Evolutionary conservation across 2,329 filamentous ascomycete species (phyloP).

Genomic region (Fusarium cicatricum): DNA sequence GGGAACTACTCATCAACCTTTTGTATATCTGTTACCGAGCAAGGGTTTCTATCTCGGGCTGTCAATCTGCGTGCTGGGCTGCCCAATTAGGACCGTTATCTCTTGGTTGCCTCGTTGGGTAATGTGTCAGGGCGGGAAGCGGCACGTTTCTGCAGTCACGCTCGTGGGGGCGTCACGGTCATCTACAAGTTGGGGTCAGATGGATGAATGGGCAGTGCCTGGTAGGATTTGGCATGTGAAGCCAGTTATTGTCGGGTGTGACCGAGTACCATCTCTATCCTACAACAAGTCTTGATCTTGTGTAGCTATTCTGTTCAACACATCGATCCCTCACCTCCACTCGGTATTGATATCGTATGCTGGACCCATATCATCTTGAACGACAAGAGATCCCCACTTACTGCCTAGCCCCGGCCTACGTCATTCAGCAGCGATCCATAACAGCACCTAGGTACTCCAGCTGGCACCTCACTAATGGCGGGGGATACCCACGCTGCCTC

Average conservation of each 20-base stretch:
- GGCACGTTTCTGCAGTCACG: slow-evolving; percentile 26
- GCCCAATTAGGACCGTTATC: neutral
- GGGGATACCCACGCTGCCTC: slow-evolving; percentile 4
- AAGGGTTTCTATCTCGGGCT: too few species aligned
- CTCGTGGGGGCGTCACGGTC: slow-evolving; percentile 9
- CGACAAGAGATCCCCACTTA: slow-evolving; percentile 12
- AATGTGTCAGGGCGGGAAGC: slow-evolving; percentile 2
- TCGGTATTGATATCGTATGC: neutral
- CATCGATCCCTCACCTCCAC: too few species aligned
- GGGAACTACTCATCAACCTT: too few species aligned
- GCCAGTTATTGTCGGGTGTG: slow-evolving; percentile 1
- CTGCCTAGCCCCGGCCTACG: slow-evolving; percentile 32
- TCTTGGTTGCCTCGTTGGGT: neutral
- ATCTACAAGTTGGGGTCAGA: slow-evolving; percentile 19
- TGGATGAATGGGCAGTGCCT: slow-evolving; percentile 3
- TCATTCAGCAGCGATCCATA: slow-evolving; percentile 36
- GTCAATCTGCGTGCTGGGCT: too few species aligned
- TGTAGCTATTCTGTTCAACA: too few species aligned
- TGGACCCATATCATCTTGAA: neutral
- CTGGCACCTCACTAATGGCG: slow-evolving; percentile 7
- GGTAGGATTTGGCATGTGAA: slow-evolving; percentile 19
- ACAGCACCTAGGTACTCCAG: slow-evolving; percentile 20
- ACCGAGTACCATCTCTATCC: neutral
- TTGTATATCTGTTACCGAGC: too few species aligned
- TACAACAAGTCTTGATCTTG: neutral